These are phyloP conservation scores for Hypocrella siamensis DNA, from an alignment of 2,329 filamentous ascomycete genomes.

Conservation along the genomic window DNA sequence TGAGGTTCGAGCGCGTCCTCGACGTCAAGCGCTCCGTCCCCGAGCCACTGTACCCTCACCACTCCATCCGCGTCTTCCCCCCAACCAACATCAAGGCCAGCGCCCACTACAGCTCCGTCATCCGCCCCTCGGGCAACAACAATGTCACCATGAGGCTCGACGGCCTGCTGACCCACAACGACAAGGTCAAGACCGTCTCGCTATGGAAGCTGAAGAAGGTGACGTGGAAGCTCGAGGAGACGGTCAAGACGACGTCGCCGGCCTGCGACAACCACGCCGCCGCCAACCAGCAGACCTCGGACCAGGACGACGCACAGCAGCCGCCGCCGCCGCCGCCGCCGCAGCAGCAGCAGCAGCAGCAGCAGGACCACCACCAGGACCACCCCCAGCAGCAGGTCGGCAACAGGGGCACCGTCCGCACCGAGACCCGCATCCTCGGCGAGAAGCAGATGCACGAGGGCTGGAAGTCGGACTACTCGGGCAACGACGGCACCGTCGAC, in stretches of 20 bases:
- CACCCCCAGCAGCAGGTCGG: not conserved
- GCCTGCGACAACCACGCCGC: constrained; percentile 64
- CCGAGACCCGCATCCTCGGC: constrained; percentile 63
- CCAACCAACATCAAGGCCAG: constrained; percentile 85
- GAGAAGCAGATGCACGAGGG: constrained; percentile 69
- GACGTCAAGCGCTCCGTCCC: constrained; percentile 64
- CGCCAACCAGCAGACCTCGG: constrained; percentile 10
- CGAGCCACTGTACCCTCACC: constrained; percentile 62
- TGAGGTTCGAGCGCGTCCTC: constrained; percentile 52
- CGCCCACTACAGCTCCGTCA: constrained; percentile 65
- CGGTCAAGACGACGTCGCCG: constrained; percentile 60
- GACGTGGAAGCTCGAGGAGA: constrained; percentile 87
- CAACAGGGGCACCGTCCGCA: constrained; percentile 56
- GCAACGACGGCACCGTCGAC: constrained; percentile 45
- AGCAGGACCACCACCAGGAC: no score
- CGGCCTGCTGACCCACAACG: constrained; percentile 61
- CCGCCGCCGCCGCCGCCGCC: no score
- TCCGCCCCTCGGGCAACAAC: constrained; percentile 76
- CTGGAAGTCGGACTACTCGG: constrained; percentile 63
- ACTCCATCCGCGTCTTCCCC: constrained; percentile 87
- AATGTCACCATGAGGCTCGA: constrained; percentile 67
- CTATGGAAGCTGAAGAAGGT: constrained; percentile 83
- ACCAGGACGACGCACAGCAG: constrained; percentile 11
- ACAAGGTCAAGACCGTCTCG: constrained; percentile 54
- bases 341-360: no score